Percentiles rank a stretch among this genome's conserved stretches.
phyloP scores from a whole-genome alignment of 2,329 filamentous ascomycete genomes.

The Xylariaceae sp. region DNA sequence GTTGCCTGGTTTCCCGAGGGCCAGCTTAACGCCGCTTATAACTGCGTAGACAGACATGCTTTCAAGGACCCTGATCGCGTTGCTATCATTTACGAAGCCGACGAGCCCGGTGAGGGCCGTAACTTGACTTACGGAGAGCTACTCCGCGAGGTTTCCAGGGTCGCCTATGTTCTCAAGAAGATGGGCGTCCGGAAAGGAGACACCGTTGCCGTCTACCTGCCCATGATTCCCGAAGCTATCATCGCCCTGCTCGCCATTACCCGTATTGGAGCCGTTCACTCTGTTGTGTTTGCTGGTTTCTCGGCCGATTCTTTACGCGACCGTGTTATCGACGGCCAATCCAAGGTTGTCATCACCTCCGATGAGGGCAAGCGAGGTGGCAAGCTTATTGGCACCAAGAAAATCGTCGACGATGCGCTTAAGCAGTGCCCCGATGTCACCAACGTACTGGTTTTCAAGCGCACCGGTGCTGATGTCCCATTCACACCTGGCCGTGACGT shows the following conservation, averaged over 20 bases:
- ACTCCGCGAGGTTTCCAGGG: slow-evolving; percentile 81
- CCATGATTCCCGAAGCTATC: slow-evolving; percentile 96
- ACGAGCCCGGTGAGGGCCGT: slow-evolving; percentile 81
- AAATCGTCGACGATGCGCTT: slow-evolving; percentile 95
- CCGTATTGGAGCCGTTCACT: slow-evolving; percentile 93
- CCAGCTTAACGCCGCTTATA: slow-evolving; percentile 90
- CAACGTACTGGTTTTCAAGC: slow-evolving; percentile 86
- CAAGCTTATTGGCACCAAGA: slow-evolving; percentile 96
- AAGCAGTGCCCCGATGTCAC: slow-evolving; percentile 90
- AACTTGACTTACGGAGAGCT: slow-evolving; percentile 91
- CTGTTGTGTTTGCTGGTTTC: slow-evolving; percentile 96
- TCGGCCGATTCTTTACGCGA: slow-evolving; percentile 93
- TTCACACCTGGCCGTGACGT: slow-evolving; percentile 83
- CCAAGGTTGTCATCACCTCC: slow-evolving; percentile 91
- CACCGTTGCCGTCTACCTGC: slow-evolving; percentile 93
- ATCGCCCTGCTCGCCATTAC: slow-evolving; percentile 86
- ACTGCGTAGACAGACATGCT: slow-evolving; percentile 96
- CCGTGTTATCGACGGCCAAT: slow-evolving; percentile 84
- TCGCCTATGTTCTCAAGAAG: slow-evolving; percentile 83
- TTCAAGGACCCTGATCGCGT: slow-evolving; percentile 87
- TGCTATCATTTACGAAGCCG: slow-evolving; percentile 97
- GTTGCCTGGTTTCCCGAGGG: slow-evolving; percentile 94
- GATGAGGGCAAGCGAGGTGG: slow-evolving; percentile 98
- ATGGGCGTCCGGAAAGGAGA: slow-evolving; percentile 97
- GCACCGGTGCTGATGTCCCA: slow-evolving; percentile 87